Conservation (phyloP, 129 eudicot genomes). For the Artemisia argyi region DNA sequence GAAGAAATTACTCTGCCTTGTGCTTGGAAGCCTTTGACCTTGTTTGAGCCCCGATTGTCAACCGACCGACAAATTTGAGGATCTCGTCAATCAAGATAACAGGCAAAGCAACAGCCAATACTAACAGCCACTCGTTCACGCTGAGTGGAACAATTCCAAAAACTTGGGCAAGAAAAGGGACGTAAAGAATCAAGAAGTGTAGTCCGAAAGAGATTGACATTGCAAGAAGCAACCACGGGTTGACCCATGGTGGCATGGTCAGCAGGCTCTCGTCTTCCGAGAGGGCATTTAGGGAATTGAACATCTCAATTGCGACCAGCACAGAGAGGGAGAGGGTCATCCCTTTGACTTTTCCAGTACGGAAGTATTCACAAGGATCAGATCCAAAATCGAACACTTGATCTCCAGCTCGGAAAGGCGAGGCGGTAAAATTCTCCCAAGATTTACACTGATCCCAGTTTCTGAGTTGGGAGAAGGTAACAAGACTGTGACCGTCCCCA, state of each 20-base stretch:
- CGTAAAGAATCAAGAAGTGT: conserved; percentile 84
- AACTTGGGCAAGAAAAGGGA: conserved; percentile 75
- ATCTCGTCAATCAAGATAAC: conserved; percentile 90
- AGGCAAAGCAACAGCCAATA: conserved; percentile 72
- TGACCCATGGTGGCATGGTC: conserved; percentile 95
- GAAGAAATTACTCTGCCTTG: conserved; percentile 37
- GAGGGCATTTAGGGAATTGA: conserved; percentile 79
- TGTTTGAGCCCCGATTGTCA: conserved; percentile 30
- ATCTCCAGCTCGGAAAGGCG: conserved; percentile 61
- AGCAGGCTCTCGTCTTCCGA: conserved; percentile 82
- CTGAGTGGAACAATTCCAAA: conserved; percentile 82
- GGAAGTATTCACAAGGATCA: conserved; percentile 83
- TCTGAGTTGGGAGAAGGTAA: conserved; percentile 64
- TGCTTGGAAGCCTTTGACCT: conserved; percentile 25
- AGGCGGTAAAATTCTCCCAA: conserved; percentile 69
- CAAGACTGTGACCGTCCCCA: conserved; percentile 73
- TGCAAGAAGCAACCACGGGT: conserved; percentile 82
- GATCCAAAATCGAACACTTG: conserved; percentile 45
- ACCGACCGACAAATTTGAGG: conserved; percentile 79
- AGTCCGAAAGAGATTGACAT: conserved; percentile 81
- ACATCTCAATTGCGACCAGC: conserved; percentile 86
- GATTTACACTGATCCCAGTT: conserved; percentile 81
- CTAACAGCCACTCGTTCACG: conserved; percentile 82
- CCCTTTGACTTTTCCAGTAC: conserved; percentile 71
- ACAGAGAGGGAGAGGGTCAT: conserved; percentile 84